phyloP scores from a whole-genome alignment of 768 basidiomycete species.

The Tubosaeta brunneosetosa region DNA sequence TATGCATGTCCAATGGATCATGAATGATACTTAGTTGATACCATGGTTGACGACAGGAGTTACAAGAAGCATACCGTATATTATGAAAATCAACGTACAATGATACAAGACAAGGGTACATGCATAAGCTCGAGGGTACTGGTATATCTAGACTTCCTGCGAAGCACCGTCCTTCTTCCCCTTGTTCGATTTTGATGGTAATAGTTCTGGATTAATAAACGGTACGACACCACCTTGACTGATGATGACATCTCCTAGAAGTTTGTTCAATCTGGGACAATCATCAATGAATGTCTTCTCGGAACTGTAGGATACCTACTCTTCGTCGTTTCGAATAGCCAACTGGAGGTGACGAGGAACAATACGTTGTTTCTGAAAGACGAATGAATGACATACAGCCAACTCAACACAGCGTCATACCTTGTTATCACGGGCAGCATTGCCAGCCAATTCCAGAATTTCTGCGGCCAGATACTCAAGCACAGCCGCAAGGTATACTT shows the following conservation, averaged over 20 bases:
- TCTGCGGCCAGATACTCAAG: conserved; percentile 86
- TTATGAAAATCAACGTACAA: conserved; percentile 22
- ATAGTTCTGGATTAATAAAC: conserved; percentile 49
- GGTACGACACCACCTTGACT: conserved; percentile 75
- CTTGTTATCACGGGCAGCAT: conserved; percentile 74
- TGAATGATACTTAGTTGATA: neutral
- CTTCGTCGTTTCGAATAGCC: conserved; percentile 73
- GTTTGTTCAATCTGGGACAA: conserved; percentile 45
- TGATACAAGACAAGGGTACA: conserved; percentile 21
- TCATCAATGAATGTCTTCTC: neutral
- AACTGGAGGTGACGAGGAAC: conserved; percentile 75
- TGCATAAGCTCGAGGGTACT: neutral
- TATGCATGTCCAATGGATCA: neutral
- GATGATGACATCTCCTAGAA: conserved; percentile 62
- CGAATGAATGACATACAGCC: neutral
- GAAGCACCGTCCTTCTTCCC: conserved; percentile 48
- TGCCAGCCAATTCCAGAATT: conserved; percentile 81
- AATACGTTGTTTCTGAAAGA: conserved; percentile 60
- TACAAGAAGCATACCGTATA: conserved; percentile 30
- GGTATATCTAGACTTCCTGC: conserved; percentile 41
- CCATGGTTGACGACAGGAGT: neutral
- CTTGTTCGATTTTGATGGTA: conserved; percentile 43
- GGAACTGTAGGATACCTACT: conserved; percentile 35
- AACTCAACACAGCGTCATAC: conserved; percentile 4
- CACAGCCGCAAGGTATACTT: conserved; percentile 81